A percentile compares a stretch with the other conserved stretches of the same genome.
Conservation (phyloP, 192 early-diverging fungal species). For the Backusella parvicylindrica region DNA sequence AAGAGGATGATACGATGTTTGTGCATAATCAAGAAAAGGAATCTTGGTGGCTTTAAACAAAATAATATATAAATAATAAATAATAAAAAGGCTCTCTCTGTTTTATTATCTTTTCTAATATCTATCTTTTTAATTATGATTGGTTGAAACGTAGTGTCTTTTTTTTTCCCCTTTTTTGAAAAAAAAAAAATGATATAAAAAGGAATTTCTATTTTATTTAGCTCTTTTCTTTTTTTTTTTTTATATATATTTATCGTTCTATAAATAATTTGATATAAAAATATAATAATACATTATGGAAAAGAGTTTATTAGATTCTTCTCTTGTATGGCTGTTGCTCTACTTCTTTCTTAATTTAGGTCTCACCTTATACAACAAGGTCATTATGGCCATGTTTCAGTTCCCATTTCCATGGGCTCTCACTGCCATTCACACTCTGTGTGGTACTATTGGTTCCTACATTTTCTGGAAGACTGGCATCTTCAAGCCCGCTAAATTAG, state of each 20-base stretch:
- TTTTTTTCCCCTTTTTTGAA: neutral
- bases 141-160: neutral
- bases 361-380: constrained; percentile 85
- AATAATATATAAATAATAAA: neutral
- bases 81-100: neutral
- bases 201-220: neutral
- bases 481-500: constrained; percentile 52
- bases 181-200: neutral
- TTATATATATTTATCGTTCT: too few species aligned
- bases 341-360: constrained; percentile 76
- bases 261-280: neutral
- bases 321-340: constrained; percentile 53
- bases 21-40: constrained; percentile 29
- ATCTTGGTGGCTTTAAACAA: constrained; percentile 33
- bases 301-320: constrained; percentile 9
- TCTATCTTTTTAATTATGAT: neutral
- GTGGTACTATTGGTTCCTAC: constrained; percentile 65
- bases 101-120: neutral
- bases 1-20: constrained; percentile 27
- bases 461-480: constrained; percentile 42
- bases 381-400: constrained; percentile 65
- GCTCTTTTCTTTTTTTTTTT: neutral
- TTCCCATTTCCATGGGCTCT: constrained; percentile 87
- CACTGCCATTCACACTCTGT: constrained; percentile 78
- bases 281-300: neutral